Evolutionary conservation across 2,329 filamentous ascomycete genomes (phyloP).

Genomic region (Aspergillus jensenii): DNA sequence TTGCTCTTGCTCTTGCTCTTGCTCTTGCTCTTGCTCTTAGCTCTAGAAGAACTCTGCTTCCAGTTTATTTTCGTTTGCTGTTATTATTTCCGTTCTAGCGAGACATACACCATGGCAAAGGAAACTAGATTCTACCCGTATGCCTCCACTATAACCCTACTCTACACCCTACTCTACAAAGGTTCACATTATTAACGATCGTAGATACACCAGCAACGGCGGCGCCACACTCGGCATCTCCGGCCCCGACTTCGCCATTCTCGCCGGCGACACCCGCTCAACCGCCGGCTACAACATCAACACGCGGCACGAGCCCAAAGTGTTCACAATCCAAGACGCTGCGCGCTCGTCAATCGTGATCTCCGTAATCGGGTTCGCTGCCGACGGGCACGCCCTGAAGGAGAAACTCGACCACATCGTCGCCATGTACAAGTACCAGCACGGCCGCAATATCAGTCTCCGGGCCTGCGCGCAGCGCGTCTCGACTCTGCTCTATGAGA

Average conservation of each 20-base stretch:
- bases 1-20: too few species aligned
- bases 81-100: too few species aligned
- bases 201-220: not conserved
- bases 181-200: not conserved
- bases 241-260: not conserved
- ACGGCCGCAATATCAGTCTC: not conserved
- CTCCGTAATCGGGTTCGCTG: not conserved
- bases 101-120: not conserved
- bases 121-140: constrained; percentile 1
- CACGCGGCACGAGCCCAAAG: not conserved
- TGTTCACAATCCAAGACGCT: not conserved
- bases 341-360: not conserved
- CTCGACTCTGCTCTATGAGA: not conserved
- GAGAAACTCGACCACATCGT: not conserved
- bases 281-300: not conserved
- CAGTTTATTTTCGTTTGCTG: too few species aligned
- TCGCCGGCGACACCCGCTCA: not conserved
- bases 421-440: not conserved
- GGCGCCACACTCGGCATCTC: not conserved
- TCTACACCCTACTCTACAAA: not conserved
- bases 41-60: too few species aligned
- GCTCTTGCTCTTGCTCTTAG: too few species aligned
- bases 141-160: not conserved
- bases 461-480: not conserved
- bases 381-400: not conserved